Percentiles rank a stretch among this genome's conserved stretches.
phyloP scores from a whole-genome alignment of 192 early-diverging fungal species.

The Mortierella alpina region DNA sequence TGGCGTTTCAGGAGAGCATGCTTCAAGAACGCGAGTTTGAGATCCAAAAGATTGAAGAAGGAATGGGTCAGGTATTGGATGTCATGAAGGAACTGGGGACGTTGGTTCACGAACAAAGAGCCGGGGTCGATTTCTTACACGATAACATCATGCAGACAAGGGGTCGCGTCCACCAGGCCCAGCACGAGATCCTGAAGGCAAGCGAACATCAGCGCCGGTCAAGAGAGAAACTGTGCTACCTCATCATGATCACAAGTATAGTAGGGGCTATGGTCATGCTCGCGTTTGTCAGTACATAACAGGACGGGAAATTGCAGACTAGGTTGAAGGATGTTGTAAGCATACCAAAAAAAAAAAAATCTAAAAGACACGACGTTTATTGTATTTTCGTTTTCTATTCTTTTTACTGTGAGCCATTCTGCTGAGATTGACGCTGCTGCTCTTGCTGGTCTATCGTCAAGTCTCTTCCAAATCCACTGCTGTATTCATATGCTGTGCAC shows the following conservation, averaged over 20 bases:
- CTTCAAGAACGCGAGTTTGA: slow-evolving; percentile 42
- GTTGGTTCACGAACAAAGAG: slow-evolving; percentile 35
- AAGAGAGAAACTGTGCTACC: slow-evolving; percentile 39
- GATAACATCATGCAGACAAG: slow-evolving; percentile 45
- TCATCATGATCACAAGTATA: slow-evolving; percentile 33
- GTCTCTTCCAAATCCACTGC: neutral
- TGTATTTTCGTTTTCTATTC: neutral
- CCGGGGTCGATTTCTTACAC: slow-evolving; percentile 39
- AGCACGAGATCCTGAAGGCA: slow-evolving; percentile 45
- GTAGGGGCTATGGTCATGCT: slow-evolving; percentile 36
- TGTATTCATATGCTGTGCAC: neutral
- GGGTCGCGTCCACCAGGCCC: slow-evolving; percentile 26
- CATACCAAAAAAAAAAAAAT: neutral
- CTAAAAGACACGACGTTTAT: too few relatives aligned
- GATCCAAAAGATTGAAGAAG: slow-evolving; percentile 39
- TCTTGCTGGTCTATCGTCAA: neutral
- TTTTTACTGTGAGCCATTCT: neutral
- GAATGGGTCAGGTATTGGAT: slow-evolving; percentile 36
- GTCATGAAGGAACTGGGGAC: slow-evolving; percentile 48
- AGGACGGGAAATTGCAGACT: neutral
- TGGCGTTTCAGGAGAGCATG: slow-evolving; percentile 35
- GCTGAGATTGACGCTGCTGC: neutral
- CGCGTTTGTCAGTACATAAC: slow-evolving; percentile 25
- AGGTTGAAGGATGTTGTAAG: neutral
- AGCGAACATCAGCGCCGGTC: slow-evolving; percentile 44